phyloP scores from a whole-genome alignment of 1,139 yeast species.

The Taiozyma sp. region DNA sequence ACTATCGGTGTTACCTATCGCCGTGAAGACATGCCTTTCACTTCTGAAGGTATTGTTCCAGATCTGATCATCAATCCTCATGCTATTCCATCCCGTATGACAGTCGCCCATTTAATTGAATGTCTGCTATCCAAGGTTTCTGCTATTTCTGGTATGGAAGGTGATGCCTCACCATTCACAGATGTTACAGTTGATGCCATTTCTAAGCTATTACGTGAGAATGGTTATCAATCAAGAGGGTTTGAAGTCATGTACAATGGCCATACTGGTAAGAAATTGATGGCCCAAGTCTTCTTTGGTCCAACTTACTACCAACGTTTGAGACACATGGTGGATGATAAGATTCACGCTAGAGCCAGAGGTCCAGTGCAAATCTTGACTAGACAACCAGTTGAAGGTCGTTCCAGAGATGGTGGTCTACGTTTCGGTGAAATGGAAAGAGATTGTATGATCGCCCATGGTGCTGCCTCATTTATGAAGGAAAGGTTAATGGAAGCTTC shows the following conservation, averaged over 20 bases:
- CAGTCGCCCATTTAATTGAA: constrained; percentile 98
- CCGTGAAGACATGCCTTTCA: constrained; percentile 98
- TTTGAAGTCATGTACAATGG: constrained; percentile 98
- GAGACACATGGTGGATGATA: constrained; percentile 99
- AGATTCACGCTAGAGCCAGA: constrained; percentile 98
- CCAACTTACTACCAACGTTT: constrained; percentile 98
- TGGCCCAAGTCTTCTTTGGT: constrained; percentile 98
- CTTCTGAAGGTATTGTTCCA: constrained; percentile 95
- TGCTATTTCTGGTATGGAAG: constrained; percentile 91
- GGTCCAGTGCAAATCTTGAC: constrained; percentile 98
- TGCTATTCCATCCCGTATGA: constrained; percentile 99
- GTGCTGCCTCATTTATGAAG: constrained; percentile 96
- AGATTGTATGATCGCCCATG: constrained; percentile 99
- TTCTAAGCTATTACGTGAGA: constrained; percentile 85
- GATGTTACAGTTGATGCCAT: constrained; percentile 98
- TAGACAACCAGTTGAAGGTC: constrained; percentile 99
- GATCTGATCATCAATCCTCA: constrained; percentile 97
- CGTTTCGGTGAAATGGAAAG: constrained; percentile 99
- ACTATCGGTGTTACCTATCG: constrained; percentile 98
- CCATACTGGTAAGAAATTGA: constrained; percentile 94
- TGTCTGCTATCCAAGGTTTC: constrained; percentile 95
- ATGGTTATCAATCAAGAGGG: constrained; percentile 97
- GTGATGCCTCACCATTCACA: constrained; percentile 98
- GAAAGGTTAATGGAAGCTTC: constrained; percentile 99
- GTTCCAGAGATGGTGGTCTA: constrained; percentile 98